Evolutionary conservation across 1,139 yeast species (phyloP).

Genomic region (Magnusiomyces tetraspermus): DNA sequence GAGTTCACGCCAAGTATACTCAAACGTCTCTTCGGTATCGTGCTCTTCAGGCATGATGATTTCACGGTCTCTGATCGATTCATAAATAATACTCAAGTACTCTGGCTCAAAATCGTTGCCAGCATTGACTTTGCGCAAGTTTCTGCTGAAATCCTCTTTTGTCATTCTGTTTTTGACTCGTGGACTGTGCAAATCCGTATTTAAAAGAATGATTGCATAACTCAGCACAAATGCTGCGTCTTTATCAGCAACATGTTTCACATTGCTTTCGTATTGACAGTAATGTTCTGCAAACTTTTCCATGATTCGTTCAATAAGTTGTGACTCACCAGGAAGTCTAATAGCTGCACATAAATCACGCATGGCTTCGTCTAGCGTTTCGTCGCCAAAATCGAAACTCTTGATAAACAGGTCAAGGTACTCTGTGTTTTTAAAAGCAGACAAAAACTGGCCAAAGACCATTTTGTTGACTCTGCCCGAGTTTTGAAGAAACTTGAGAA

Average conservation of each 20-base stretch:
- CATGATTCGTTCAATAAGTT: slow-evolving; percentile 85
- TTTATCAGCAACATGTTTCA: slow-evolving; percentile 31
- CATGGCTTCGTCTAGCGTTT: slow-evolving; percentile 88
- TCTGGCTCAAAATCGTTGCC: slow-evolving; percentile 64
- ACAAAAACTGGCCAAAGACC: slow-evolving; percentile 74
- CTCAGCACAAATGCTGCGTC: slow-evolving; percentile 91
- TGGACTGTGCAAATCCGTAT: slow-evolving; percentile 85
- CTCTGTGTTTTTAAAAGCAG: slow-evolving; percentile 59
- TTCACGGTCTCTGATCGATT: slow-evolving; percentile 74
- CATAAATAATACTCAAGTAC: slow-evolving; percentile 68
- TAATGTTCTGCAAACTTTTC: slow-evolving; percentile 80
- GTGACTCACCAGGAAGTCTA: slow-evolving; percentile 95
- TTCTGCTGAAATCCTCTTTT: slow-evolving; percentile 66
- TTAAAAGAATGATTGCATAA: slow-evolving; percentile 84
- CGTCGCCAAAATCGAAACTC: slow-evolving; percentile 62
- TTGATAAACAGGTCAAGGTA: slow-evolving; percentile 58
- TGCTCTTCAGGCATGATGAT: slow-evolving; percentile 98
- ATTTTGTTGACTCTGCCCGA: slow-evolving; percentile 79
- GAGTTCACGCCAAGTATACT: slow-evolving; percentile 83
- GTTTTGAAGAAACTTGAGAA: slow-evolving; percentile 67
- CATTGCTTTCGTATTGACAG: slow-evolving; percentile 31
- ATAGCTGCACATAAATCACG: slow-evolving; percentile 73
- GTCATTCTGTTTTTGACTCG: slow-evolving; percentile 75
- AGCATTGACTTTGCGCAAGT: slow-evolving; percentile 66
- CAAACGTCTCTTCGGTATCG: slow-evolving; percentile 78